Percentiles rank a stretch among this genome's conserved stretches.
These are phyloP conservation scores for Arachis hypogaea DNA, from an alignment of 306 rosid species.

Conservation along the genomic window DNA sequence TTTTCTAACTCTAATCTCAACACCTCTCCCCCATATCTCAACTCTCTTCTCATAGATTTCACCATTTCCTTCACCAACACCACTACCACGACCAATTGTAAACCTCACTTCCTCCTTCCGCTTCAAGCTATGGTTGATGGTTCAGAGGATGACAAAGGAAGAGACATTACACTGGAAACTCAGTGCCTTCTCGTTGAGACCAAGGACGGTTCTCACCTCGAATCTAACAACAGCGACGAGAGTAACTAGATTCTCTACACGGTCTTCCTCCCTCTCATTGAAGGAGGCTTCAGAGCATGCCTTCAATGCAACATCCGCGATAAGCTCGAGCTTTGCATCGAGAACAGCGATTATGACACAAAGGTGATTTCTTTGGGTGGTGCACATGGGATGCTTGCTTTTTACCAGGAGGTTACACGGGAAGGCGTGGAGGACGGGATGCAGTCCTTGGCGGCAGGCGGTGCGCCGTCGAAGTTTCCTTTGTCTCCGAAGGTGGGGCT, in stretches of 20 bases:
- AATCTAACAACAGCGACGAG: slow-evolving; percentile 47
- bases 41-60: too few species aligned
- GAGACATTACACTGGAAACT: slow-evolving; percentile 78
- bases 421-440: slow-evolving; percentile 83
- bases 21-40: too few species aligned
- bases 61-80: too few species aligned
- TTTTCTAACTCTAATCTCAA: too few species aligned
- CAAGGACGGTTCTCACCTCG: slow-evolving; percentile 72
- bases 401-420: slow-evolving; percentile 81
- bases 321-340: slow-evolving; percentile 74
- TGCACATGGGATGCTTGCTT: slow-evolving; percentile 89
- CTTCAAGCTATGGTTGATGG: slow-evolving; percentile 98
- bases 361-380: slow-evolving; percentile 86
- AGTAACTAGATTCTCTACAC: slow-evolving; percentile 63
- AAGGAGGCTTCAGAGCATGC: slow-evolving; percentile 78
- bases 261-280: slow-evolving; percentile 74
- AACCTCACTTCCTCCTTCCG: slow-evolving; percentile 43
- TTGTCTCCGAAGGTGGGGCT: too few species aligned
- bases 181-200: slow-evolving; percentile 79
- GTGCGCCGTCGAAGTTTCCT: slow-evolving; percentile 72
- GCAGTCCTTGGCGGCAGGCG: slow-evolving; percentile 57
- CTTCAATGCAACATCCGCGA: slow-evolving; percentile 67
- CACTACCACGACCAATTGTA: too few species aligned
- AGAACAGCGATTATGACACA: slow-evolving; percentile 74
- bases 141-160: slow-evolving; percentile 76